Conservation (phyloP, 345 rosid species). For the Camelina laxa region DNA sequence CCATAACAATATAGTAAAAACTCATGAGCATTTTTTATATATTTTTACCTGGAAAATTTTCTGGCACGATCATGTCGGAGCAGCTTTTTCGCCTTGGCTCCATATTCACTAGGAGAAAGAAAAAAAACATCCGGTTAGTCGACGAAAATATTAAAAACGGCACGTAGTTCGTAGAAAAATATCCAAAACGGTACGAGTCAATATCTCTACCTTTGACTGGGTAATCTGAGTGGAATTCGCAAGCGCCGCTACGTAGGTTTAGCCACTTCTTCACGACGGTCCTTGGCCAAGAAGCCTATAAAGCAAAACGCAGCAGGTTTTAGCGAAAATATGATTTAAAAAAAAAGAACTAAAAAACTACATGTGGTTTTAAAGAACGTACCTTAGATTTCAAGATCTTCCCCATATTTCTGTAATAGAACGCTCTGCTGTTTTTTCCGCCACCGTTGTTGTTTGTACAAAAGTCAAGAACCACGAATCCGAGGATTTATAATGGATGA, state of each 20-base stretch:
- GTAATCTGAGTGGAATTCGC: conserved; percentile 78
- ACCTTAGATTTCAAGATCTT: conserved; percentile 68
- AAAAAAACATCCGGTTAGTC: background rate
- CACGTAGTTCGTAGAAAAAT: background rate
- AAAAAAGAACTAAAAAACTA: background rate
- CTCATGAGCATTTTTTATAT: background rate
- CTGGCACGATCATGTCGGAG: conserved; percentile 65
- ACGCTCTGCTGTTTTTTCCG: conserved; percentile 43
- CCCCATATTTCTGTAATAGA: conserved; percentile 48
- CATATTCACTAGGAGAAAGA: conserved; percentile 37
- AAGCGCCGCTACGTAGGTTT: conserved; percentile 66
- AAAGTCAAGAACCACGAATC: conserved; percentile 36
- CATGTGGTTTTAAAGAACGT: conserved; percentile 9
- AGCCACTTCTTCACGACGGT: conserved; percentile 81
- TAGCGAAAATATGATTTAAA: background rate
- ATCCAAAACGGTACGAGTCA: conserved; percentile 15
- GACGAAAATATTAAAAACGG: background rate
- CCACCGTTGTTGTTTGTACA: conserved; percentile 42
- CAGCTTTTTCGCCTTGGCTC: conserved; percentile 71
- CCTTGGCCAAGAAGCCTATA: conserved; percentile 80
- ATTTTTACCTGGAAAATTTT: conserved; percentile 64
- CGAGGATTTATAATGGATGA: conserved; percentile 40
- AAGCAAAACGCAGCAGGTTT: conserved; percentile 28
- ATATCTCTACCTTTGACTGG: conserved; percentile 52
- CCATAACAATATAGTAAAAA: background rate